Conservation (phyloP, 345 rosid genomes). For the Linum tenue region DNA sequence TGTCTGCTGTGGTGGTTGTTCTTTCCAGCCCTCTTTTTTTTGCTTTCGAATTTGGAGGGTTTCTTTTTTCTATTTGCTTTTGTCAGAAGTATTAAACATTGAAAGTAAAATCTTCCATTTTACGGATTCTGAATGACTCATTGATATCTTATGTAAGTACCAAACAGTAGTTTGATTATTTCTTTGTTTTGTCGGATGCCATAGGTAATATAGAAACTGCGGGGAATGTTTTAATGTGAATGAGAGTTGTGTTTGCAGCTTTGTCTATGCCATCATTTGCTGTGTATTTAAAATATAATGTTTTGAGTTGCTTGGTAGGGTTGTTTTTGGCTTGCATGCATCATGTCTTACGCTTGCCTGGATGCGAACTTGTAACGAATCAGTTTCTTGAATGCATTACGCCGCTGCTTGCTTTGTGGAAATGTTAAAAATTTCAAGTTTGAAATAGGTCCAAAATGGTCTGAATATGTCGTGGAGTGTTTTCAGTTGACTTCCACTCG, state of each 20-base stretch:
- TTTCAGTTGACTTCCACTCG: not conserved
- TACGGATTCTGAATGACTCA: constrained; percentile 66
- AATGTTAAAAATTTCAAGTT: no score
- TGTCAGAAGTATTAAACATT: constrained; percentile 35
- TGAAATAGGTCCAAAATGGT: not conserved
- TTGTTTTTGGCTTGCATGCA: no score
- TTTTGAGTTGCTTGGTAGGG: no score
- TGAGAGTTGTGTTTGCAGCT: no score
- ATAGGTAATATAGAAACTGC: no score
- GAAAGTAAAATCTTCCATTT: constrained; percentile 33
- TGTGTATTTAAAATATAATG: no score
- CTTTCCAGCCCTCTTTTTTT: constrained; percentile 20
- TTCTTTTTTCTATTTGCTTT: constrained; percentile 8
- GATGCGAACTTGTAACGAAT: no score
- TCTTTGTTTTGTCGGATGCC: not conserved
- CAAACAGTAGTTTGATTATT: constrained; percentile 27
- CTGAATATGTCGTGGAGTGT: not conserved
- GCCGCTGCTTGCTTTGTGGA: no score
- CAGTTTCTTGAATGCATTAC: no score
- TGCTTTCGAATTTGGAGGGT: constrained; percentile 7
- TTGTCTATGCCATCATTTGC: no score
- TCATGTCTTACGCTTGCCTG: no score
- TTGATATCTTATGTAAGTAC: constrained; percentile 26
- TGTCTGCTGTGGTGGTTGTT: constrained; percentile 12
- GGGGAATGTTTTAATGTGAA: no score